phyloP scores from a whole-genome alignment of 768 basidiomycete genomes.

The Harrya chromipes region DNA sequence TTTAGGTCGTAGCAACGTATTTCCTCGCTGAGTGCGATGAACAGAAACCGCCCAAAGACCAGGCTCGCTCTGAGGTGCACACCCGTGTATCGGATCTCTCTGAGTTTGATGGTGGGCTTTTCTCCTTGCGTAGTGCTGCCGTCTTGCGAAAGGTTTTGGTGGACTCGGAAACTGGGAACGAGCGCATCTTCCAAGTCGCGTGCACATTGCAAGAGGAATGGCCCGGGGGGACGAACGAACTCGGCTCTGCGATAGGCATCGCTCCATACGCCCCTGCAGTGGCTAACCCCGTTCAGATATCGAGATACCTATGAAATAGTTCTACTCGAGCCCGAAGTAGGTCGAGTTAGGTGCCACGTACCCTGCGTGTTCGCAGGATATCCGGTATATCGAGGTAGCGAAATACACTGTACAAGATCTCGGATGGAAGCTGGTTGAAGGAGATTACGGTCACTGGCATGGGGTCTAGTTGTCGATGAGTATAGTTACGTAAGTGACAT shows the following conservation, averaged over 20 bases:
- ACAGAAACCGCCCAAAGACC: slow-evolving; percentile 15
- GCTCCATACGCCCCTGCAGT: slow-evolving; percentile 14
- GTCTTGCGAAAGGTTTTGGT: background rate
- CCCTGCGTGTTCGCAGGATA: slow-evolving; percentile 13
- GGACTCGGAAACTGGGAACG: slow-evolving; percentile 7
- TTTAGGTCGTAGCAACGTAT: slow-evolving; percentile 17
- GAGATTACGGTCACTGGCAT: no score
- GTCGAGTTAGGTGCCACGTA: background rate
- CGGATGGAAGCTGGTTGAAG: slow-evolving; percentile 5
- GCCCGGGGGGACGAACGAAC: slow-evolving; percentile 18
- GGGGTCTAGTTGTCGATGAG: no score
- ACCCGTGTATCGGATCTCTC: slow-evolving; percentile 9
- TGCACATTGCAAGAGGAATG: slow-evolving; percentile 11
- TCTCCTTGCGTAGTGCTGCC: background rate
- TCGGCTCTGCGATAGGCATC: slow-evolving; percentile 11
- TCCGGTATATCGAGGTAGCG: slow-evolving; percentile 15
- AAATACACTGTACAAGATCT: slow-evolving; percentile 9
- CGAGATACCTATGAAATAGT: background rate
- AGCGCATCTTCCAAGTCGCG: slow-evolving; percentile 14
- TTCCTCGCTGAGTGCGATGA: slow-evolving; percentile 12
- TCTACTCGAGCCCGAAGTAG: no score
- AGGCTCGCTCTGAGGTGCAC: background rate
- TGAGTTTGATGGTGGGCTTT: background rate
- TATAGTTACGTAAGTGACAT: no score
- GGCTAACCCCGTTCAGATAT: background rate